phyloP scores from a whole-genome alignment of 2,329 filamentous ascomycete genomes.

The Fusarium sp. region DNA sequence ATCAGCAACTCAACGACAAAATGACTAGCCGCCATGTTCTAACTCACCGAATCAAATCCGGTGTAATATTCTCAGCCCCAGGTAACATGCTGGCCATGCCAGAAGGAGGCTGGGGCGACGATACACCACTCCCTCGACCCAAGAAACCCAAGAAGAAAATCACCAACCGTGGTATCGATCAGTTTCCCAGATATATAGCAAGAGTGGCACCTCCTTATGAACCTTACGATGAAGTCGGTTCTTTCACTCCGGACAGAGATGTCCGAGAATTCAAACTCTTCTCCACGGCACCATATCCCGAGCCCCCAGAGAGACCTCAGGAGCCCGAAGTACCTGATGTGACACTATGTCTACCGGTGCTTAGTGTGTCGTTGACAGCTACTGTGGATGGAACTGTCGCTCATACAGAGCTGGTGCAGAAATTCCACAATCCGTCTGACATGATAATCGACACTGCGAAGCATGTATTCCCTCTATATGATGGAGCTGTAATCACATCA shows the following conservation, averaged over 20 bases:
- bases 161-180: rapidly evolving
- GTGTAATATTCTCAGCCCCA: neutral
- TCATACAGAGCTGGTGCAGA: neutral
- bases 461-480: rapidly evolving
- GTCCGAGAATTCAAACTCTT: neutral
- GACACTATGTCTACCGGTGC: neutral
- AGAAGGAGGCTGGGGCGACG: neutral
- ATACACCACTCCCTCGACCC: neutral
- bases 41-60: neutral
- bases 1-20: rapidly evolving
- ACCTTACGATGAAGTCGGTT: neutral
- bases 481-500: rapidly evolving
- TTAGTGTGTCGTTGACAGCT: neutral
- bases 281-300: rapidly evolving
- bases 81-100: rapidly evolving
- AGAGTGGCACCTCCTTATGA: neutral
- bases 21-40: neutral
- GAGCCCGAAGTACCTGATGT: rapidly evolving
- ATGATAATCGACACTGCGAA: neutral
- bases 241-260: neutral
- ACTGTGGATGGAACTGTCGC: neutral
- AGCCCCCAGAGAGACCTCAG: rapidly evolving
- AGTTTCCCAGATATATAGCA: neutral
- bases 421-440: neutral
- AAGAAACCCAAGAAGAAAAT: neutral